Evolutionary conservation across 2,329 filamentous ascomycete genomes (phyloP), one percentile per base, ranked within the genome.

Genomic region (Didymella sp.): DNA sequence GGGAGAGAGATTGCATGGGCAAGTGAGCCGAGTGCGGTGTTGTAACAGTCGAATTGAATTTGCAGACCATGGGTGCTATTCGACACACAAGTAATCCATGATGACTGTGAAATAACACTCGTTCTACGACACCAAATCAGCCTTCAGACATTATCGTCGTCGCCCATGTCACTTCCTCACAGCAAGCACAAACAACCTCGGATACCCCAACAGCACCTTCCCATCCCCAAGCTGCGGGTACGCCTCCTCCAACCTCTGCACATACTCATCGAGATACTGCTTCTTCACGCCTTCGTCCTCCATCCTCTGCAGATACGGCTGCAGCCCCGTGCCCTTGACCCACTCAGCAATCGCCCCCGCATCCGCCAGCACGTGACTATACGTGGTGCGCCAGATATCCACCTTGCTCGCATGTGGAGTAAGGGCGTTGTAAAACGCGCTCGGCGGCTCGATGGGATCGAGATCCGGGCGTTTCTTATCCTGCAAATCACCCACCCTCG

Each of bases 271-370:
- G 49, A 85, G 56, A 61, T 81, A 87, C 1, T 44, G 76, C 9
- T 76, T 69, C 56, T 73, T 78, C 45, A 49, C 61, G 19, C 25
- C 62, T 28, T 81, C 76, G 2, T 73, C 46, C 1, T 72, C 69
- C 33, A 87, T 73, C 3, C 77, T 73, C 42, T 85, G 77, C 51
- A 87, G 49, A 62, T 79, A 87, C 0, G 85, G 85, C 61, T 79
- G 76, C 61, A 87, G 66, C 0, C 84, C 85, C 0, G 83, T 85
- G 0, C 83, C 82, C 60, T 81, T 82, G 3, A 87, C 81, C 85
- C 85, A 87, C 68, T 86, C 84, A 6, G 87, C 80, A 38, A 87
- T 82, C 1, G 77, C 81, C 12, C 70, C 59, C 19, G 82, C 82
- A 21, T 75, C 77, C 2, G 78, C 73, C 54, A 87, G 66, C 0